Percentiles rank a stretch among this genome's conserved stretches.
Evolutionary conservation across 192 early-diverging fungal species (phyloP).

Genomic region (Backusella tuberculispora): DNA sequence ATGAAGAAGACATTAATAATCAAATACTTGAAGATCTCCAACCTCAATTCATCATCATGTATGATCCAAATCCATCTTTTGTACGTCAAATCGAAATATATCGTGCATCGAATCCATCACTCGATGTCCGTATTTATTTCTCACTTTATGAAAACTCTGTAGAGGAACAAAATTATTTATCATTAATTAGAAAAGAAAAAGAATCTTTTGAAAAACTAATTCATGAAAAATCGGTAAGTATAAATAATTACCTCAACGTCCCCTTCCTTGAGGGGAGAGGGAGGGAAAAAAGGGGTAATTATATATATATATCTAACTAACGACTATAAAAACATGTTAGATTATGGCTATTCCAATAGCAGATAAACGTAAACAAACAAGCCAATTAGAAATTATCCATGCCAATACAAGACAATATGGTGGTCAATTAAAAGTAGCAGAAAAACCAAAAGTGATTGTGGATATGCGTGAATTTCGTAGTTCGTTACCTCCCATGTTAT

Average conservation of each 20-base stretch:
- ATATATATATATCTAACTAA: conserved; percentile 11
- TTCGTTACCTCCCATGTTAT: conserved; percentile 85
- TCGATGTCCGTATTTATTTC: conserved; percentile 82
- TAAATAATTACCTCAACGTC: too few species aligned
- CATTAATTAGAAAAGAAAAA: conserved; percentile 84
- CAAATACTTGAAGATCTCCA: conserved; percentile 64
- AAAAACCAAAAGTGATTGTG: conserved; percentile 64
- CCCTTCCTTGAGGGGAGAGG: too few species aligned
- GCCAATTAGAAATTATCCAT: conserved; percentile 29
- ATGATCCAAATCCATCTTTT: conserved; percentile 88
- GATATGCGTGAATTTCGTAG: conserved; percentile 94
- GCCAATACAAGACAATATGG: conserved; percentile 70
- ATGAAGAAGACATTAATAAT: conserved; percentile 66
- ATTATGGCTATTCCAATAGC: conserved; percentile 81
- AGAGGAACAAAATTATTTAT: conserved; percentile 93
- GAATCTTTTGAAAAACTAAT: conserved; percentile 94
- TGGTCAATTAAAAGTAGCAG: conserved; percentile 42
- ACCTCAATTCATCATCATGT: conserved; percentile 89
- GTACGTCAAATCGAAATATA: conserved; percentile 86
- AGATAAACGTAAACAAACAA: conserved; percentile 7
- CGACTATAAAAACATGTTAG: conserved; percentile 39
- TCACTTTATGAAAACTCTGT: conserved; percentile 93
- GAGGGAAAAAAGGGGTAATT: not conserved
- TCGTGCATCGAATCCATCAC: conserved; percentile 51
- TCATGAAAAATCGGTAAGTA: conserved; percentile 76